phyloP scores from a whole-genome alignment of 2,329 filamentous ascomycete genomes.

The Pseudogymnoascus sp. region DNA sequence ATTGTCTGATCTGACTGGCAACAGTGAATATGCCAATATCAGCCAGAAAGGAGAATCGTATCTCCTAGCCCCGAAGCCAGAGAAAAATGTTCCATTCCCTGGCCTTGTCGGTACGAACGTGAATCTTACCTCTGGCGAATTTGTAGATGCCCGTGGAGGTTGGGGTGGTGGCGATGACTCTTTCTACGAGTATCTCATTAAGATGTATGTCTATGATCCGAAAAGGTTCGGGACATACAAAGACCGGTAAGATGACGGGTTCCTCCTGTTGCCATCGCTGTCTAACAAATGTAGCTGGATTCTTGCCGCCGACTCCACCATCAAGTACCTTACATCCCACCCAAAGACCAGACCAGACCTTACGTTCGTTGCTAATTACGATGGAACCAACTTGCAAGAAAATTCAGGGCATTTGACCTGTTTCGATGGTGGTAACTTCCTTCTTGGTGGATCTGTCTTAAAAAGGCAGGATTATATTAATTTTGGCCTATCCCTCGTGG shows the following conservation, averaged over 20 bases:
- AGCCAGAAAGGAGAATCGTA: slow-evolving; percentile 60
- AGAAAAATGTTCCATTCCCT: slow-evolving; percentile 60
- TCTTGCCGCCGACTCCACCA: slow-evolving; percentile 65
- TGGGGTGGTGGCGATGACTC: slow-evolving; percentile 73
- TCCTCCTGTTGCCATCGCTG: neutral
- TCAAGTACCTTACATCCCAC: slow-evolving; percentile 60
- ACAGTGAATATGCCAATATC: slow-evolving; percentile 57
- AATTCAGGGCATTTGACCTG: slow-evolving; percentile 55
- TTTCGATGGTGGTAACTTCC: slow-evolving; percentile 78
- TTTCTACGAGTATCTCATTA: slow-evolving; percentile 85
- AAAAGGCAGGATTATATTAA: slow-evolving; percentile 56
- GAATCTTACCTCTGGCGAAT: slow-evolving; percentile 54
- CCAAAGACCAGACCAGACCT: slow-evolving; percentile 59
- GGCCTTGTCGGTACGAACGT: slow-evolving; percentile 66
- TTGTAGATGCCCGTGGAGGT: slow-evolving; percentile 58
- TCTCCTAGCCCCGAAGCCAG: slow-evolving; percentile 57
- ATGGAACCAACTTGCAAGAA: slow-evolving; percentile 36
- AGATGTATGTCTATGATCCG: slow-evolving; percentile 79
- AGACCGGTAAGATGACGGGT: slow-evolving; percentile 35
- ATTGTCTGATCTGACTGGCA: slow-evolving; percentile 64
- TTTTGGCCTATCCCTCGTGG: slow-evolving; percentile 64
- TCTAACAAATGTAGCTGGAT: slow-evolving; percentile 55
- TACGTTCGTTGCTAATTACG: slow-evolving; percentile 58
- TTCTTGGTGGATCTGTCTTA: slow-evolving; percentile 69
- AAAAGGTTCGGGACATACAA: slow-evolving; percentile 54